phyloP scores from a whole-genome alignment of 495 filamentous ascomycete species.

The Trichoderma reesei region DNA sequence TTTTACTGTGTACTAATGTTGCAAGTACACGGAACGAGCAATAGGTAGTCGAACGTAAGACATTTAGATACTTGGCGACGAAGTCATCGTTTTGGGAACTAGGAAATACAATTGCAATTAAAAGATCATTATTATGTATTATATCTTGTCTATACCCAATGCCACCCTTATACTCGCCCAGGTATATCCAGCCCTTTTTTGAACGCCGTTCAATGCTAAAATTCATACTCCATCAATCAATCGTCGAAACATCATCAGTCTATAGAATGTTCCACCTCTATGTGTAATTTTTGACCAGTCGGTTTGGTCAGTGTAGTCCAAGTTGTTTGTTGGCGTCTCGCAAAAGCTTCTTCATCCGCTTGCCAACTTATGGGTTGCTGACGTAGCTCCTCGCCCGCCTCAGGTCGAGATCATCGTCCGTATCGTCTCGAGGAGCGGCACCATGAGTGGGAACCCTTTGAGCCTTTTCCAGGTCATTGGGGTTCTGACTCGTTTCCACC shows the following conservation, averaged over 20 bases:
- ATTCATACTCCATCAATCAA: background rate
- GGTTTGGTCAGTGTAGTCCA: background rate
- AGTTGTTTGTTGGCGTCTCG: background rate
- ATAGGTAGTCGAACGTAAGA: no score
- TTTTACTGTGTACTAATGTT: no score
- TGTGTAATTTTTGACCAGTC: background rate
- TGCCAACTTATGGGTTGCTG: slow-evolving; percentile 28
- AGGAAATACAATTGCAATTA: no score
- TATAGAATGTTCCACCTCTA: background rate
- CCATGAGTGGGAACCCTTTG: slow-evolving; percentile 13
- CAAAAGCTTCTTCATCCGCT: background rate
- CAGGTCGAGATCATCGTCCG: slow-evolving; percentile 24
- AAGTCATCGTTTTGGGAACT: no score
- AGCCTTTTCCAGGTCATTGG: slow-evolving; percentile 21
- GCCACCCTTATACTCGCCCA: background rate
- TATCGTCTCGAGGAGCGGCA: slow-evolving; percentile 17
- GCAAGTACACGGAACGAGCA: no score
- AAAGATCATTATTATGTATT: no score
- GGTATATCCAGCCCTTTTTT: background rate
- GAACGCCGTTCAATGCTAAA: background rate
- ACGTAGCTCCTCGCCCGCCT: slow-evolving; percentile 33
- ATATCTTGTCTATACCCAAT: no score
- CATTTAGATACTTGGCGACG: no score
- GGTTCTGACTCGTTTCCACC: background rate
- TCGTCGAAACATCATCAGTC: background rate